Evolutionary conservation across 2,329 filamentous ascomycete genomes (phyloP).

Genomic region (Zopfia rhizophila): DNA sequence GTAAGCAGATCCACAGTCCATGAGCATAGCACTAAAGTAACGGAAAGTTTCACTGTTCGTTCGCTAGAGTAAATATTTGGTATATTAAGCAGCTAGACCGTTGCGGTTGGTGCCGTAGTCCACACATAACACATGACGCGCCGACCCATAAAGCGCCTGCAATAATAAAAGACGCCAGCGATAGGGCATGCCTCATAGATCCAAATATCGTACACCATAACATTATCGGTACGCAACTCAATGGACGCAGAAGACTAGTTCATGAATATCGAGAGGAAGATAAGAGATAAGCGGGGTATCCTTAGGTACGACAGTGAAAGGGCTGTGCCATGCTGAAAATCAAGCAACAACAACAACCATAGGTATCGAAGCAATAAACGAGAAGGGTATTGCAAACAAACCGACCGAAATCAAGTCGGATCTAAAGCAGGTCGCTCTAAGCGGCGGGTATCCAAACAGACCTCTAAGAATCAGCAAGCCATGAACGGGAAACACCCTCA

Average conservation of each 20-base stretch:
- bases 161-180: no score
- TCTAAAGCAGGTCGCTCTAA: no score
- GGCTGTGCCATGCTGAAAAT: conserved; percentile 13
- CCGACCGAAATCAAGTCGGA: conserved; percentile 14
- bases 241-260: no score
- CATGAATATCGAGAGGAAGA: conserved; percentile 2
- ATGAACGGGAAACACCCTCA: conserved; percentile 42
- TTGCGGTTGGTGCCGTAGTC: no score
- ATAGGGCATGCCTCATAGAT: no score
- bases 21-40: background rate
- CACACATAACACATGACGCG: no score
- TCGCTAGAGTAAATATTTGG: no score
- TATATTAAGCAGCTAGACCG: no score
- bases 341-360: conserved; percentile 14
- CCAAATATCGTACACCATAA: no score
- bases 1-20: background rate
- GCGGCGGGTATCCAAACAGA: background rate
- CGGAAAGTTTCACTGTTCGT: no score
- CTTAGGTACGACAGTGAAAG: conserved; percentile 9
- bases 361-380: conserved; percentile 9
- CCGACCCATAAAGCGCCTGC: no score
- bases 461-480: conserved; percentile 35
- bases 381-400: conserved; percentile 37
- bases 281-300: conserved; percentile 23
- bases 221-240: no score